These are phyloP conservation scores for Plasmopara muralis DNA, from an alignment of 352 stramenopile genomes.

Conservation along the genomic window DNA sequence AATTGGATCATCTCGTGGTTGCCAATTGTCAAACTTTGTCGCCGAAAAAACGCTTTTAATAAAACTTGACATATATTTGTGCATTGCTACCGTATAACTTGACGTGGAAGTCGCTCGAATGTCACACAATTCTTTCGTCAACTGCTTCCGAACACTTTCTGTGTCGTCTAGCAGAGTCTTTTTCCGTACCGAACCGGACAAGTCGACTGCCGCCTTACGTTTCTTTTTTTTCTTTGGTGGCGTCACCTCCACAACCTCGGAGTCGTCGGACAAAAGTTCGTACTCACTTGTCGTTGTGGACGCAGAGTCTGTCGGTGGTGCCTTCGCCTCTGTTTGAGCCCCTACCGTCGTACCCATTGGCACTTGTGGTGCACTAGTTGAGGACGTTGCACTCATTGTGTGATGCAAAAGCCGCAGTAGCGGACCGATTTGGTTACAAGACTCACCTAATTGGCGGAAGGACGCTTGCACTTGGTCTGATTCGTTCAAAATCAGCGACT, in stretches of 20 bases:
- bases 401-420: slow-evolving; percentile 15
- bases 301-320: slow-evolving; percentile 2
- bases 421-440: slow-evolving; percentile 16
- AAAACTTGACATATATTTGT: slow-evolving; percentile 11
- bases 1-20: slow-evolving; percentile 9
- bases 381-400: slow-evolving; percentile 6
- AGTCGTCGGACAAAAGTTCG: slow-evolving; percentile 6
- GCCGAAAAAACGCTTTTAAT: slow-evolving; percentile 8
- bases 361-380: neutral
- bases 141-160: neutral
- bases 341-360: neutral
- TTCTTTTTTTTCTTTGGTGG: slow-evolving; percentile 10
- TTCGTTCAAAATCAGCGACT: slow-evolving; percentile 14
- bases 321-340: neutral
- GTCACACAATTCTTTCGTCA: slow-evolving; percentile 2
- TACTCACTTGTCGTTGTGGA: slow-evolving; percentile 13
- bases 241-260: slow-evolving; percentile 9
- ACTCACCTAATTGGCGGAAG: slow-evolving; percentile 15
- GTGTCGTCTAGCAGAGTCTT: slow-evolving; percentile 4
- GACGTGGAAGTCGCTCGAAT: slow-evolving; percentile 1
- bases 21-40: slow-evolving; percentile 8
- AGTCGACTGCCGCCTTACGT: slow-evolving; percentile 14
- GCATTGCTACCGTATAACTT: slow-evolving; percentile 6
- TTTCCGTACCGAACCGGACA: slow-evolving; percentile 5
- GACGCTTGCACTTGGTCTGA: slow-evolving; percentile 12